These are phyloP conservation scores for Russula sp. DNA, from an alignment of 768 basidiomycete species.

Conservation along the genomic window DNA sequence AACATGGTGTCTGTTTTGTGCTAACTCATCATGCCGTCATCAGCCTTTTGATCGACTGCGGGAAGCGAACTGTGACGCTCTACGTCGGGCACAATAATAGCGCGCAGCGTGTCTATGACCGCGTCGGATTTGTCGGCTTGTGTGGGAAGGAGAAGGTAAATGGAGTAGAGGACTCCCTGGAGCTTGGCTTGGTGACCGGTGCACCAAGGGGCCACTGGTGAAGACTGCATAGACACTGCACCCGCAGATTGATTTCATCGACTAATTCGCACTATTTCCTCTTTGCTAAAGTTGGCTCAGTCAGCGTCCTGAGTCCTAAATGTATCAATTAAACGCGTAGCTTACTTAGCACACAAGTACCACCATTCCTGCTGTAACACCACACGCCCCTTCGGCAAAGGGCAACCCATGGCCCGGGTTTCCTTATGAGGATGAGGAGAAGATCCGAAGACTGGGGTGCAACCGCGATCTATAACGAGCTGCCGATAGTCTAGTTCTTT, in stretches of 20 bases:
- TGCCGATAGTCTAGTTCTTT: background rate
- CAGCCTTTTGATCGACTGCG: constrained; percentile 39
- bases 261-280: background rate
- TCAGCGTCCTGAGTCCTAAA: background rate
- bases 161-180: constrained; percentile 44
- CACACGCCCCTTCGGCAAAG: background rate
- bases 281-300: background rate
- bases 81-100: constrained; percentile 50
- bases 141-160: constrained; percentile 35
- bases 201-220: constrained; percentile 50
- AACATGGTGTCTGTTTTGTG: constrained; percentile 17
- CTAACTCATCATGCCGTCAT: constrained; percentile 8
- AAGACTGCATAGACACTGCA: constrained; percentile 12
- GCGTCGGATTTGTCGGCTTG: constrained; percentile 47
- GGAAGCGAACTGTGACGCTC: constrained; percentile 45
- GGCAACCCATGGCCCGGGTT: background rate
- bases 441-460: background rate
- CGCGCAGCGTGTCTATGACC: constrained; percentile 48
- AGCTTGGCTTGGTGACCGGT: constrained; percentile 45
- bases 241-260: background rate
- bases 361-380: background rate
- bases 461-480: background rate
- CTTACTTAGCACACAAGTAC: background rate
- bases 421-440: background rate
- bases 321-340: constrained; percentile 17